Percentiles rank a stretch among this genome's conserved stretches.
Conservation (phyloP, 306 rosid genomes). For the Glycyrrhiza uralensis region DNA sequence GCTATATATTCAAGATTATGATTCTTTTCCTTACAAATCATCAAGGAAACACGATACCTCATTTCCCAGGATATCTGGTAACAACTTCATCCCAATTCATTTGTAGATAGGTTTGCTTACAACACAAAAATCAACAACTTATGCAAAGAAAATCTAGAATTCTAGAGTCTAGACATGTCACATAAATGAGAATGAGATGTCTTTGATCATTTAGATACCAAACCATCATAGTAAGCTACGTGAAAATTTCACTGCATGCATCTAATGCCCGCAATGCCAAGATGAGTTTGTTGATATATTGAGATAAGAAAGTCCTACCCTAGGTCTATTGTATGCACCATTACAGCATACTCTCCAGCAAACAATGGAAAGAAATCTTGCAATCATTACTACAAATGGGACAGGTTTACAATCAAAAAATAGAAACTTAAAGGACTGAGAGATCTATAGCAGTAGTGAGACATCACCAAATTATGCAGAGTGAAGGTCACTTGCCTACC, state of each 20-base stretch:
- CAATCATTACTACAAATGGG: background rate
- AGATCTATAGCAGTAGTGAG: background rate
- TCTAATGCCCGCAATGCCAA: background rate
- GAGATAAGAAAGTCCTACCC: background rate
- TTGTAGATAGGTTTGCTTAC: background rate
- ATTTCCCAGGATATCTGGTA: background rate
- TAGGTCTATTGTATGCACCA: background rate
- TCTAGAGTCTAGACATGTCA: background rate
- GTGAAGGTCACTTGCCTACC: conserved; percentile 6
- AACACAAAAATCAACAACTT: background rate
- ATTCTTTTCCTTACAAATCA: background rate
- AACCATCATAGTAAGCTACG: background rate
- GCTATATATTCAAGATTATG: background rate
- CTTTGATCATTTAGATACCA: background rate
- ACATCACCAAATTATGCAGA: conserved; percentile 8
- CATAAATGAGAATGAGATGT: background rate
- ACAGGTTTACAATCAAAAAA: background rate
- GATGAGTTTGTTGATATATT: conserved; percentile 1
- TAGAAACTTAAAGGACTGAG: background rate
- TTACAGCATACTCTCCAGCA: background rate
- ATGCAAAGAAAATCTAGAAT: background rate
- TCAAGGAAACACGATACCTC: background rate
- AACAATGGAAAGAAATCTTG: background rate
- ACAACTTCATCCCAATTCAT: background rate
- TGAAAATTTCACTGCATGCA: background rate